Base-by-base conservation (phyloP, 805 yeast genomes). In the Diddensiella transvaalensis region DNA sequence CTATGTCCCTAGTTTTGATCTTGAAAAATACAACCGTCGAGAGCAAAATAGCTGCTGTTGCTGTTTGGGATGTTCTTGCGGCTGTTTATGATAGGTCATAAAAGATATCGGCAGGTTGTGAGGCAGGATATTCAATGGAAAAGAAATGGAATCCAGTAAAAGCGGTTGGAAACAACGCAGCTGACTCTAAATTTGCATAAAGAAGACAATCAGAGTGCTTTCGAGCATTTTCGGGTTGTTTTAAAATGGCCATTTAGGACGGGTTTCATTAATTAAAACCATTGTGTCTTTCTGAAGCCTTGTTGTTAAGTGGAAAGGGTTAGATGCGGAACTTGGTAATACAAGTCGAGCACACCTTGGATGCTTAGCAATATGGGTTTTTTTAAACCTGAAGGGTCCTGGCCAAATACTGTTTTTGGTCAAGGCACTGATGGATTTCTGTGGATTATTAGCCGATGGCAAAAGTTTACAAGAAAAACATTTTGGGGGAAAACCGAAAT, bases 361-460 rank as follows among this genome's bases (percentile, higher is more conserved):
- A 21, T 37, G 33, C 42, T 44, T 46, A 23, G 17, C 30, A 29
- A 47, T 30, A 47, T 42, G 47, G 50, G 50, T 47, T 32, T 47
- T n/a, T 39, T 46, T 39, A 33, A 35, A 44, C 48, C 46, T 33
- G 47, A 46, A 33, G 39, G 42, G 54, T 24, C 55, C 46, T 46
- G 46, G 42, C 33, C 15, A 26, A 35, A 33, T 22, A 11, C 17
- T 30, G 36, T 13, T 21, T 23, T 37, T 21, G 11, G 24, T 42
- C 42, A 42, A 45, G 32, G 58, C 54, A 46, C 47, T 42, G 59
- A 59, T 58, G 56, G 60, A 52, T 58, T 57, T 49, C n/a, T 54
- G 62, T 58, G 62, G 60, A 58, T 56, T 58, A 50, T 56, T 59
- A 57, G 63, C 59, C 57, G 57, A 55, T 59, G 57, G 62, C 63